A percentile compares a stretch with the other conserved stretches of the same genome.
Evolutionary conservation across 805 yeast species (phyloP).

Genomic region (Suhomyces canberraensis): DNA sequence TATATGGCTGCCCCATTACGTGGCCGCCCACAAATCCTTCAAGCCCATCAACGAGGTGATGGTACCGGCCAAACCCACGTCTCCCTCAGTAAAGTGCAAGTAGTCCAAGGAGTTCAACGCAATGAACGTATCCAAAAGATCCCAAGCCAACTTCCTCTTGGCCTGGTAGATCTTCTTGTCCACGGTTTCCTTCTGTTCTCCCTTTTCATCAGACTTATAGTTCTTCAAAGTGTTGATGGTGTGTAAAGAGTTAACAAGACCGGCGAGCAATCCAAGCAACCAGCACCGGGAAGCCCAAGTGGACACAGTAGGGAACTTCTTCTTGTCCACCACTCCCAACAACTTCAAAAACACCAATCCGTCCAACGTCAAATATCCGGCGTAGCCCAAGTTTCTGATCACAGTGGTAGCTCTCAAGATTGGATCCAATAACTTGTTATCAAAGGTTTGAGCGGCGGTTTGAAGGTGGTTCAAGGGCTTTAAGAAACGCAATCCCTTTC

Average conservation of each 20-base stretch:
- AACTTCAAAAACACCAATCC: conserved; percentile 59
- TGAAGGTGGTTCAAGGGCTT: conserved; percentile 75
- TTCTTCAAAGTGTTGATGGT: conserved; percentile 35
- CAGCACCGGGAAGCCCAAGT: conserved; percentile 69
- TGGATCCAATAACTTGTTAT: conserved; percentile 67
- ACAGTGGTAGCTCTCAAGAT: conserved; percentile 51
- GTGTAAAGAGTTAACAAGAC: conserved; percentile 57
- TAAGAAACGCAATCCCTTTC: conserved; percentile 81
- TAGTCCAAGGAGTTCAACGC: conserved; percentile 66
- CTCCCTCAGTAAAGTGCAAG: conserved; percentile 68
- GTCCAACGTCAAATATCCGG: conserved; percentile 62
- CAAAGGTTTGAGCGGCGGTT: conserved; percentile 63
- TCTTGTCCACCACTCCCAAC: conserved; percentile 51
- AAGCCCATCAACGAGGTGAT: conserved; percentile 78
- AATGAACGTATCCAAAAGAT: conserved; percentile 68
- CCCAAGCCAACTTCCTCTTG: conserved; percentile 69
- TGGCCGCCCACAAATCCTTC: conserved; percentile 63
- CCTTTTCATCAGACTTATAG: conserved; percentile 14
- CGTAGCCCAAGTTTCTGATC: conserved; percentile 57
- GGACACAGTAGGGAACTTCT: conserved; percentile 48
- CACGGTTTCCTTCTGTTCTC: conserved; percentile 33
- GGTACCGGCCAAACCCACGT: conserved; percentile 80
- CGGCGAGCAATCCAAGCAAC: conserved; percentile 67
- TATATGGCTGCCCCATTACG: conserved; percentile 15
- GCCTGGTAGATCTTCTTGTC: conserved; percentile 46